phyloP scores from a whole-genome alignment of 192 early-diverging fungal genomes.

The Chytriomyces sp. region DNA sequence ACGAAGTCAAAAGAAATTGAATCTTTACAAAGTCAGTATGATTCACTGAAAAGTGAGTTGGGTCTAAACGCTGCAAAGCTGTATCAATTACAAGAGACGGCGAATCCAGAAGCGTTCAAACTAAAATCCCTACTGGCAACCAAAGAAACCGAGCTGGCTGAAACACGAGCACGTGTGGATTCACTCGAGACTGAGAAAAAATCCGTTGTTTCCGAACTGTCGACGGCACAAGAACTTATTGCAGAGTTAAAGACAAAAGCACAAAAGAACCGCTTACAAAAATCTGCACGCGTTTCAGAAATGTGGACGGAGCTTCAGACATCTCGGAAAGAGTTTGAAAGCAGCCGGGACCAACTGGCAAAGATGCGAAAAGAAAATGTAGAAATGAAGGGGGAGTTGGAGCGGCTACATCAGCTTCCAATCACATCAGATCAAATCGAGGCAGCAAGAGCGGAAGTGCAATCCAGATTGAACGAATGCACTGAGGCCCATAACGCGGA shows the following conservation, averaged over 20 bases:
- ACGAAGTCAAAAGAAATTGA: not conserved
- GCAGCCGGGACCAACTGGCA: not conserved
- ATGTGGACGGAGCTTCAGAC: slow-evolving; percentile 28
- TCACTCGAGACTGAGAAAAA: not conserved
- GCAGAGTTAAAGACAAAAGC: not conserved
- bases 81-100: not conserved
- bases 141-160: not conserved
- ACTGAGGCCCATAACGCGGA: not conserved
- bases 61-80: not conserved
- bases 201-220: not conserved
- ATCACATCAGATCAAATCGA: not conserved
- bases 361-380: not conserved
- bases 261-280: slow-evolving; percentile 12
- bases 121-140: not conserved
- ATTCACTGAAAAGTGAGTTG: not conserved
- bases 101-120: not conserved
- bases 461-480: not conserved
- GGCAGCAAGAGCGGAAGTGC: not conserved
- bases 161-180: not conserved
- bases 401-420: not conserved
- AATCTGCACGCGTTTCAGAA: slow-evolving; percentile 21
- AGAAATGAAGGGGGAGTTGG: slow-evolving; percentile 3
- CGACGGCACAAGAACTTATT: not conserved
- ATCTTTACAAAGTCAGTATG: not conserved
- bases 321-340: slow-evolving; percentile 6